Percentiles rank a stretch among this genome's conserved stretches.
phyloP scores from a whole-genome alignment of 2,329 filamentous ascomycete genomes.

The Corynespora cassiicola region DNA sequence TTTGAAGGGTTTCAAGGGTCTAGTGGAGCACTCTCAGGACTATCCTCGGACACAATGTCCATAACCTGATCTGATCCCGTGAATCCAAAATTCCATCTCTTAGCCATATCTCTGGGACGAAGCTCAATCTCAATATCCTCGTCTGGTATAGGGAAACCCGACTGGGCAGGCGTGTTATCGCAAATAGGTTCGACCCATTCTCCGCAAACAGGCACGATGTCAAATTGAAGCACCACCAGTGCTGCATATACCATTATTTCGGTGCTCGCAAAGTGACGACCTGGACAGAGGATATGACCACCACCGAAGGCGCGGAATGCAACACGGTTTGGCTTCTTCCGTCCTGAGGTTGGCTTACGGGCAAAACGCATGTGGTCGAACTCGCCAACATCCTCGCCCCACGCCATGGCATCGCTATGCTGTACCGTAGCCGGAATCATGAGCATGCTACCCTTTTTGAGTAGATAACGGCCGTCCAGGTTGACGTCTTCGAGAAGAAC shows the following conservation, averaged over 20 bases:
- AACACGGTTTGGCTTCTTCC: slow-evolving; percentile 10
- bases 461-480: slow-evolving; percentile 34
- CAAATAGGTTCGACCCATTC: slow-evolving; percentile 17
- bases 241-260: slow-evolving; percentile 35
- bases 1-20: no score
- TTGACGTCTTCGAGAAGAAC: slow-evolving; percentile 40
- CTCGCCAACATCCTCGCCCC: slow-evolving; percentile 28
- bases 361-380: slow-evolving; percentile 45
- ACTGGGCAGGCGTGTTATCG: slow-evolving; percentile 14
- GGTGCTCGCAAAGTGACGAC: slow-evolving; percentile 38
- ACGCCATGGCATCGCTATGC: slow-evolving; percentile 21
- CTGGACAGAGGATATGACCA: slow-evolving; percentile 37
- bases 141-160: slow-evolving; percentile 12
- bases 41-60: no score
- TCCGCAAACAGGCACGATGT: slow-evolving; percentile 23
- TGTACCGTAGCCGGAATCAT: slow-evolving; percentile 34
- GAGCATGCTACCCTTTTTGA: slow-evolving; percentile 37
- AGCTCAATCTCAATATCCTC: slow-evolving; percentile 13
- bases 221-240: slow-evolving; percentile 34
- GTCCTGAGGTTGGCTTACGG: neutral
- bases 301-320: slow-evolving; percentile 38
- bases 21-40: no score
- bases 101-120: no score
- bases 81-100: no score
- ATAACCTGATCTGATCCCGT: no score